phyloP scores from a whole-genome alignment of 1,284 basidiomycete genomes.

The Laetiporus sulphureus region DNA sequence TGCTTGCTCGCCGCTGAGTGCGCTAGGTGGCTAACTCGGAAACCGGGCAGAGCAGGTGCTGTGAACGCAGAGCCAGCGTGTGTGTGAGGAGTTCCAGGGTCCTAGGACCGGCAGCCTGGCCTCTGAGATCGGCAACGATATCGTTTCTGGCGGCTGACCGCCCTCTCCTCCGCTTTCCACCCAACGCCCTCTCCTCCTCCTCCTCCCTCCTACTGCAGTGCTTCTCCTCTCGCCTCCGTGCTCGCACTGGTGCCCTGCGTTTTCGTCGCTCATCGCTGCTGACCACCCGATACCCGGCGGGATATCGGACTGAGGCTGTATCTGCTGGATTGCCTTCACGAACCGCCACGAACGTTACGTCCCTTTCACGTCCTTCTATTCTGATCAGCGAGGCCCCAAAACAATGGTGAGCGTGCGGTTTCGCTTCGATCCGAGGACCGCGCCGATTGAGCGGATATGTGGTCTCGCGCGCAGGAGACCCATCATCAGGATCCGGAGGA shows the following conservation, averaged over 20 bases:
- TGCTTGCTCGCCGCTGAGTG: background rate
- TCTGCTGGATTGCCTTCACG: background rate
- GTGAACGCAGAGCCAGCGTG: background rate
- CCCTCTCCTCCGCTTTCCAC: background rate
- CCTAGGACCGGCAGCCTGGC: background rate
- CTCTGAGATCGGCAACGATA: conserved; percentile 5
- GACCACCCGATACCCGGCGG: no score
- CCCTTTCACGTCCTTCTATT: background rate
- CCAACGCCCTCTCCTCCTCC: background rate
- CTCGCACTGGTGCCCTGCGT: no score
- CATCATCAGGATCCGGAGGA: conserved; percentile 85
- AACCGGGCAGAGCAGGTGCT: background rate
- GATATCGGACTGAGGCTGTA: no score
- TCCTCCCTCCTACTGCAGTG: background rate
- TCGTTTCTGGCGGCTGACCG: conserved; percentile 10
- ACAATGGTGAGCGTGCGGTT: no score
- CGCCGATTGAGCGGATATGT: conserved; percentile 5
- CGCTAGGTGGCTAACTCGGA: no score
- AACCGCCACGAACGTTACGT: background rate
- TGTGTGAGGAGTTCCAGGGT: conserved; percentile 1
- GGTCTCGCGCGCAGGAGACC: conserved; percentile 43
- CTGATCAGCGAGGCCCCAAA: background rate
- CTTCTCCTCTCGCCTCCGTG: no score
- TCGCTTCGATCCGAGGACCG: no score
- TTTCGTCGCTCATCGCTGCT: no score